These are phyloP conservation scores for Leccinum fallax DNA, from an alignment of 1,284 basidiomycete genomes.

Conservation along the genomic window DNA sequence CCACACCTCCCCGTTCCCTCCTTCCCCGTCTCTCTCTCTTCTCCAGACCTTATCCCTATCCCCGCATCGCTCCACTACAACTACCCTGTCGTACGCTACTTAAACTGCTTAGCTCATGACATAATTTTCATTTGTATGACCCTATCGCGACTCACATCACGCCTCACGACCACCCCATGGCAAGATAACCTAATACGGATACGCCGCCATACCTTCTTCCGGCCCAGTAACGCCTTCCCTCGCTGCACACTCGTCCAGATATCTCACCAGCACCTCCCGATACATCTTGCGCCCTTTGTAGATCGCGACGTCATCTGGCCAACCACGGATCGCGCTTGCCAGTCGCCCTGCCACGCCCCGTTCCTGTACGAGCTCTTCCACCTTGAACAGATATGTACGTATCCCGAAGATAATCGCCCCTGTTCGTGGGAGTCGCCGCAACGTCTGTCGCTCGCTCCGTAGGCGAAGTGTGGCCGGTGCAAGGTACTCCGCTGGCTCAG, in stretches of 20 bases:
- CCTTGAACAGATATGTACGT: slow-evolving; percentile 64
- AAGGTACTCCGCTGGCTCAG: slow-evolving; percentile 27
- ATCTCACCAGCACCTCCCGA: slow-evolving; percentile 45
- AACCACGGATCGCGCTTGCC: slow-evolving; percentile 66
- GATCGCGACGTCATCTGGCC: slow-evolving; percentile 62
- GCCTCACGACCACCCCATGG: slow-evolving; percentile 7
- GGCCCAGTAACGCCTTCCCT: slow-evolving; percentile 18
- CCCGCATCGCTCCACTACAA: background rate
- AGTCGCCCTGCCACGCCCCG: slow-evolving; percentile 66
- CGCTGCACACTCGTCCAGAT: slow-evolving; percentile 47
- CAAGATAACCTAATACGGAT: slow-evolving; percentile 18
- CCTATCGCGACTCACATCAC: slow-evolving; percentile 2
- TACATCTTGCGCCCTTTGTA: slow-evolving; percentile 66
- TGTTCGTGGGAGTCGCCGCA: slow-evolving; percentile 64
- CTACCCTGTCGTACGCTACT: background rate
- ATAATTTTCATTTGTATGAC: slow-evolving; percentile 6
- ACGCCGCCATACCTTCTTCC: slow-evolving; percentile 2
- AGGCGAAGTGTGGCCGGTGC: slow-evolving; percentile 54
- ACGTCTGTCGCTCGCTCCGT: slow-evolving; percentile 71
- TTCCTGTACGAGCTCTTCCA: slow-evolving; percentile 60
- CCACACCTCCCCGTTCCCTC: slow-evolving; percentile 16
- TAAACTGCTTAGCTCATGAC: background rate
- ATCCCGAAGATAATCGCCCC: slow-evolving; percentile 77
- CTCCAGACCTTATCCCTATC: background rate
- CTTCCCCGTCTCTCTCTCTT: background rate